Evolutionary conservation across 768 basidiomycete genomes (phyloP), one percentile per base, ranked within the genome.

Genomic region (Mycena chlorophos): DNA sequence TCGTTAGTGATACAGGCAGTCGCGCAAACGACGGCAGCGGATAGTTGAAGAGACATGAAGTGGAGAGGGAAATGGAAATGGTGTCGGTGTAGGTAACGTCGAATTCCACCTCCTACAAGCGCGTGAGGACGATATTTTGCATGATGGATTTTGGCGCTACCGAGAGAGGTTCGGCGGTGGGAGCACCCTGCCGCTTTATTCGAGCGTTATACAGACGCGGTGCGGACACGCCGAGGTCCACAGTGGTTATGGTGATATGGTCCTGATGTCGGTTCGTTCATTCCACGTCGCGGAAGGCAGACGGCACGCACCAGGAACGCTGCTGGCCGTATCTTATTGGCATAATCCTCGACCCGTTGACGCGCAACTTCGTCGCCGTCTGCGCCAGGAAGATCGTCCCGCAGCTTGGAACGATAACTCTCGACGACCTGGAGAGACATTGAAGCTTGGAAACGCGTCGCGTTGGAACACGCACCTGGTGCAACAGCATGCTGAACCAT

Each of bases 401-500:
- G 79, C 56, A 96, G 67, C 71, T 90, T 89, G 49, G 86, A 81
- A 47, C 89, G 79, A 75, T 94, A 96, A 54, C 85, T 77, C 46
- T 89, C 79, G 3, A 83, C 73, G 28, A 91, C 74, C 89, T 91
- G 51, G n/a, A 10, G 27, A n/a, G 26, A 49, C 45, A 22, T 46
- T 49, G 53, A 50, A 54, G 62, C 6, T 30, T 31, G 50, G 12
- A 30, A 43, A 45, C 30, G 37, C 30, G 38, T 68, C 10, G 25
- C n/a, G 40, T 23, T 46, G 19, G 28, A n/a, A 50, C 6, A 65
- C 69, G 49, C 61, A 89, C 94, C 79, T 97, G 91, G 46, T 83
- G 85, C 54, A 94, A 71, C 28, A 99, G 76, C 20, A 83, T 75
- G 68, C 97, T 98, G 58, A 98, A 80, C 97, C 97, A 98, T 65